Conservation (phyloP, 352 stramenopile genomes). For the Pythium periplocum region DNA sequence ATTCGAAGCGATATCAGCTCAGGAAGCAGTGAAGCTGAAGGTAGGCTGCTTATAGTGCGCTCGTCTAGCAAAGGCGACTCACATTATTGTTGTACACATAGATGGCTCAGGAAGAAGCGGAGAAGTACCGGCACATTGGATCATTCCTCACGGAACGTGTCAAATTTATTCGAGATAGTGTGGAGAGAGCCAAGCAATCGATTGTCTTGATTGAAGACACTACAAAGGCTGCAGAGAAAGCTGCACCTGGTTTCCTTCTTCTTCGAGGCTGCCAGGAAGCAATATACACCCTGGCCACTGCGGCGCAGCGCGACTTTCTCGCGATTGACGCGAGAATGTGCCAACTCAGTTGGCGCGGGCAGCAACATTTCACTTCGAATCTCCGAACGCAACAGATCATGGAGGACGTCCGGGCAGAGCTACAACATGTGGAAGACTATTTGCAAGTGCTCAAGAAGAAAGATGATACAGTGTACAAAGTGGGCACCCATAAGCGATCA, state of each 20-base stretch:
- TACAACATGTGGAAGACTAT: conserved; percentile 17
- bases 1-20: conserved; percentile 22
- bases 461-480: conserved; percentile 17
- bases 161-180: conserved; percentile 10
- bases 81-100: not conserved
- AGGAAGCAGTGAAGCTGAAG: conserved; percentile 26
- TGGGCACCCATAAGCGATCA: not conserved
- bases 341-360: conserved; percentile 28
- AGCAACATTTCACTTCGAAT: conserved; percentile 21
- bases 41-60: conserved; percentile 2
- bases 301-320: conserved; percentile 7
- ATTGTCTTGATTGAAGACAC: not conserved
- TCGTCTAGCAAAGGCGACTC: too few species aligned
- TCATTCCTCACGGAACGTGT: conserved; percentile 7
- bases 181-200: conserved; percentile 1
- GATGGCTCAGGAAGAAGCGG: conserved; percentile 12
- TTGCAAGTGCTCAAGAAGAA: conserved; percentile 16
- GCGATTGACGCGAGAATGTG: conserved; percentile 19
- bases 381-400: conserved; percentile 18
- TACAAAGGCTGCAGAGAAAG: not conserved
- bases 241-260: not conserved
- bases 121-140: conserved; percentile 11
- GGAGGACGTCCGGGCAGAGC: conserved; percentile 3
- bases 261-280: too few species aligned
- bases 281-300: too few species aligned